Evolutionary conservation across 2,329 filamentous ascomycete species (phyloP).

Genomic region (Hymenoscyphus fructigenus): DNA sequence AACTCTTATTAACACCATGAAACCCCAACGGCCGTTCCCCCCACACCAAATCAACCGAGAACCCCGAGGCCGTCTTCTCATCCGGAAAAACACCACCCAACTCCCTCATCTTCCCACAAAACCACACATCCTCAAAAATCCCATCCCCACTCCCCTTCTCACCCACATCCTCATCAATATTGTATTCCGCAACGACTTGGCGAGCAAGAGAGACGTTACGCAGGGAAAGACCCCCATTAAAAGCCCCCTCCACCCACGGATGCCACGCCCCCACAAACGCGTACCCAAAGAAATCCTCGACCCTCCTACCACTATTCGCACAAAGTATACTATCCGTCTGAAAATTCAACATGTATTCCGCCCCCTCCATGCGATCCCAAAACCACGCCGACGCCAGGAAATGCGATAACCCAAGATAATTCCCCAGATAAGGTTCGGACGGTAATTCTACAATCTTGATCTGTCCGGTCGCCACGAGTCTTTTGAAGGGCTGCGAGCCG

Average conservation of each 20-base stretch:
- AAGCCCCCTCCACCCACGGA: conserved; percentile 26
- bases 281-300: conserved; percentile 34
- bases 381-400: conserved; percentile 29
- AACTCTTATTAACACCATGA: conserved; percentile 13
- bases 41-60: conserved; percentile 25
- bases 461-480: conserved; percentile 33
- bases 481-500: conserved; percentile 35
- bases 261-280: conserved; percentile 35
- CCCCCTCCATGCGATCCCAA: conserved; percentile 33
- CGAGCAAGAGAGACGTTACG: conserved; percentile 33
- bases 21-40: conserved; percentile 23
- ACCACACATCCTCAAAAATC: conserved; percentile 29
- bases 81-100: conserved; percentile 24
- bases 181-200: conserved; percentile 18
- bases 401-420: conserved; percentile 35
- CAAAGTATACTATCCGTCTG: conserved; percentile 34
- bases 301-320: conserved; percentile 24
- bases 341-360: conserved; percentile 33
- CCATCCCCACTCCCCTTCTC: conserved; percentile 11
- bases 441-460: conserved; percentile 40
- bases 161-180: conserved; percentile 7
- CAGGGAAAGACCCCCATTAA: conserved; percentile 39
- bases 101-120: conserved; percentile 30
- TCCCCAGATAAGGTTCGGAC: conserved; percentile 31
- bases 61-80: conserved; percentile 22